These are phyloP conservation scores for Candida alai DNA, from an alignment of 805 yeast genomes.

Conservation along the genomic window DNA sequence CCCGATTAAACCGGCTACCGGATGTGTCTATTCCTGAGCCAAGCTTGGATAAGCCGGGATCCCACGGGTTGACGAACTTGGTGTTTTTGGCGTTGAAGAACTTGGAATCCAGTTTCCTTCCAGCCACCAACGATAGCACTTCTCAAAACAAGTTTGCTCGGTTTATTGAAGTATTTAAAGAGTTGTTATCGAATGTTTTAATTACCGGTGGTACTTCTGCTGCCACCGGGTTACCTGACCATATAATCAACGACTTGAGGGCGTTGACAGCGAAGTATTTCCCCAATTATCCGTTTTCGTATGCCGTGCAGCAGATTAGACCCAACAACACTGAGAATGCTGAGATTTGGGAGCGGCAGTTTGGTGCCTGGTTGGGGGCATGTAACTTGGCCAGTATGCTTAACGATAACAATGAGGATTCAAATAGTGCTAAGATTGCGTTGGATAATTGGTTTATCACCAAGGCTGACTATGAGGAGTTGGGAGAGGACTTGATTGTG, in stretches of 20 bases:
- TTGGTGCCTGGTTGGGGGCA: slow-evolving; percentile 71
- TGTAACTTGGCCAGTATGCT: slow-evolving; percentile 61
- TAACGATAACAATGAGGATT: slow-evolving; percentile 36
- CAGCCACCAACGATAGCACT: slow-evolving; percentile 26
- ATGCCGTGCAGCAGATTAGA: slow-evolving; percentile 17
- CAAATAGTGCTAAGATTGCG: slow-evolving; percentile 31
- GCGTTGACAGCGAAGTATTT: slow-evolving; percentile 41
- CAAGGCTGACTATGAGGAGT: slow-evolving; percentile 62
- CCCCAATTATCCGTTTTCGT: slow-evolving; percentile 41
- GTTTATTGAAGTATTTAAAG: slow-evolving; percentile 37
- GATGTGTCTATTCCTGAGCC: slow-evolving; percentile 26
- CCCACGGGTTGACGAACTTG: slow-evolving; percentile 44
- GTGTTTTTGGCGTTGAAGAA: slow-evolving; percentile 33
- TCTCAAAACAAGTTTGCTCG: slow-evolving; percentile 25
- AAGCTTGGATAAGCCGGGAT: slow-evolving; percentile 41
- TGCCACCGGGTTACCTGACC: slow-evolving; percentile 52
- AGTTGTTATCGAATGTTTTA: slow-evolving; percentile 41
- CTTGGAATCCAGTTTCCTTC: slow-evolving; percentile 31
- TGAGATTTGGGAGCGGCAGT: slow-evolving; percentile 49
- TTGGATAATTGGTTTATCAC: slow-evolving; percentile 53
- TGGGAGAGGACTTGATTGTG: slow-evolving; percentile 44
- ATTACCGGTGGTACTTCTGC: slow-evolving; percentile 60
- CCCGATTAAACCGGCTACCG: slow-evolving; percentile 48
- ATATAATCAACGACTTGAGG: slow-evolving; percentile 53
- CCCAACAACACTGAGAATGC: slow-evolving; percentile 24